These are phyloP conservation scores for Claviceps spartinae DNA, from an alignment of 2,329 filamentous ascomycete genomes.

Conservation along the genomic window DNA sequence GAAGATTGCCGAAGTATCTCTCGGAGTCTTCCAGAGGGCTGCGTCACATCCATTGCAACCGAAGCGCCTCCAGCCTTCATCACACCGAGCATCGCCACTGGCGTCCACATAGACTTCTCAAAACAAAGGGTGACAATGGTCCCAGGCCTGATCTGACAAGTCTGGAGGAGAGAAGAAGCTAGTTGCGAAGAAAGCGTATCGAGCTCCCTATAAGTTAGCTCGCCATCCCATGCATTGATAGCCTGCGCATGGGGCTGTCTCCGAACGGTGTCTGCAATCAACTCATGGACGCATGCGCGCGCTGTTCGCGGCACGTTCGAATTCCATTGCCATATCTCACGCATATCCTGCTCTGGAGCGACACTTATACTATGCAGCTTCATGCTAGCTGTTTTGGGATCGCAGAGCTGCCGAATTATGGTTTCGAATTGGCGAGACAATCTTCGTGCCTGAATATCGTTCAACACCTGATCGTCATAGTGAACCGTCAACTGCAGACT, in stretches of 20 bases:
- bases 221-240: constrained; percentile 37
- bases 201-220: constrained; percentile 31
- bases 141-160: constrained; percentile 24
- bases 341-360: background rate
- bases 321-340: constrained; percentile 32
- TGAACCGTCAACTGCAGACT: background rate
- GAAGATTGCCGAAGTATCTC: constrained; percentile 27
- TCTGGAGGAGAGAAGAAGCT: constrained; percentile 23
- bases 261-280: constrained; percentile 26
- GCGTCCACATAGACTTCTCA: constrained; percentile 34
- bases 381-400: background rate
- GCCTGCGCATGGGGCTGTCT: constrained; percentile 26
- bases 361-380: background rate
- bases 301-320: constrained; percentile 25
- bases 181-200: constrained; percentile 28
- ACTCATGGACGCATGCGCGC: constrained; percentile 31
- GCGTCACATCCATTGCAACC: constrained; percentile 33
- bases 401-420: background rate
- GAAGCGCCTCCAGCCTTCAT: constrained; percentile 33
- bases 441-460: background rate
- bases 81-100: constrained; percentile 30
- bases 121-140: constrained; percentile 34
- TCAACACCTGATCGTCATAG: background rate
- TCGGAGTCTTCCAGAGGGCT: constrained; percentile 30
- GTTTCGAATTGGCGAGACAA: background rate